Conservation (phyloP, 352 stramenopile genomes). For the Phytophthora palmivora region DNA sequence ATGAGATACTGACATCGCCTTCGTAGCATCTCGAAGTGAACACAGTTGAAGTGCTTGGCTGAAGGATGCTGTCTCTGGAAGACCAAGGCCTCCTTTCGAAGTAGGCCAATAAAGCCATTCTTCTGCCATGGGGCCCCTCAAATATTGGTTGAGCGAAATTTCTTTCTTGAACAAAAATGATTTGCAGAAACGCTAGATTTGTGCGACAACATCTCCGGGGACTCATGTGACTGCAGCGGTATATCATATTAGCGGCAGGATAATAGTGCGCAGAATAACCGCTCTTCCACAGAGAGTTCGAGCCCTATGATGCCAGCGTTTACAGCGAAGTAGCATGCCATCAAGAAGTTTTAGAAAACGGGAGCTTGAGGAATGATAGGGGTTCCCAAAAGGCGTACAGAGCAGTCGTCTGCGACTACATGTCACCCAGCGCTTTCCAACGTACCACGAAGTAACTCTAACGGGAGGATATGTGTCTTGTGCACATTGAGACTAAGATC, state of each 20-base stretch:
- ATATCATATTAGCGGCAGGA: slow-evolving; percentile 17
- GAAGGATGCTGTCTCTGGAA: slow-evolving; percentile 1
- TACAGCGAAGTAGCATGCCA: slow-evolving; percentile 6
- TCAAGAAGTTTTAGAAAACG: too few relatives aligned
- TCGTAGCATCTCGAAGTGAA: slow-evolving; percentile 14
- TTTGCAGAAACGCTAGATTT: slow-evolving; percentile 15
- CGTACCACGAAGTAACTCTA: too few relatives aligned
- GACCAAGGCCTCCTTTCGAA: slow-evolving; percentile 10
- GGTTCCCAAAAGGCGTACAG: background rate
- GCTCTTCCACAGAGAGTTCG: slow-evolving; percentile 8
- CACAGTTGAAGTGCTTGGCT: slow-evolving; percentile 12
- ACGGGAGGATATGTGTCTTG: too few relatives aligned
- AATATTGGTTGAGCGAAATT: too few relatives aligned
- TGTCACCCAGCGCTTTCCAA: too few relatives aligned
- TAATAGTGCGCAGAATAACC: slow-evolving; percentile 7
- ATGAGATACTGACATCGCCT: background rate
- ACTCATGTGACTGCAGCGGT: slow-evolving; percentile 16
- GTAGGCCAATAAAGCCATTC: slow-evolving; percentile 18
- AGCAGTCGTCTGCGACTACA: slow-evolving; percentile 4
- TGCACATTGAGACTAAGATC: too few relatives aligned
- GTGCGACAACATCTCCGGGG: background rate
- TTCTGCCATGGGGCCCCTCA: background rate
- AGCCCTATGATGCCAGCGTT: slow-evolving; percentile 9
- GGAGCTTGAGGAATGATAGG: slow-evolving; percentile 1
- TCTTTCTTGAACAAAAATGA: slow-evolving; percentile 14